Conservation (phyloP, 148 eudicot species). For the Diospyros kaki region DNA sequence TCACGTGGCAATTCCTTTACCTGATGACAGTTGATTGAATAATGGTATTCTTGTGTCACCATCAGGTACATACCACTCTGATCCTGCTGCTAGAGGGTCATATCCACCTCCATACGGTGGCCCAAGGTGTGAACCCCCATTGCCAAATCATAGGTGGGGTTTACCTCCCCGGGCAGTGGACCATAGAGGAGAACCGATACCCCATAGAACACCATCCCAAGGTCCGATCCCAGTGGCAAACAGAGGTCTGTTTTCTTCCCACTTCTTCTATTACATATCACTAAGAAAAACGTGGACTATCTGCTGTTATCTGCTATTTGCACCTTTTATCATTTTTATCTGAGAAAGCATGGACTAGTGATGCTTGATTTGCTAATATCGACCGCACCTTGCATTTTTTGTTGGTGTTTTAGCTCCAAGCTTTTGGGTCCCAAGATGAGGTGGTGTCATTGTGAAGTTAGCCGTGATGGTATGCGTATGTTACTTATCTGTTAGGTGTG, state of each 20-base stretch:
- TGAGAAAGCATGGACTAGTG: not conserved
- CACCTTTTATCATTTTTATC: not conserved
- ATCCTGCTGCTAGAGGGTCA: conserved; percentile 34
- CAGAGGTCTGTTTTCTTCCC: conserved; percentile 52
- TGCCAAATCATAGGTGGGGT: conserved; percentile 58
- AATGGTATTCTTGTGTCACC: not conserved
- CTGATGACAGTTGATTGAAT: not conserved
- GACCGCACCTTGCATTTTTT: not conserved
- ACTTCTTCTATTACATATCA: not conserved
- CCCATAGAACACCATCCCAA: conserved; percentile 53
- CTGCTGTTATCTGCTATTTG: not conserved
- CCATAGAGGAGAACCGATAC: conserved; percentile 51
- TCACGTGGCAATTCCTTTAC: not conserved
- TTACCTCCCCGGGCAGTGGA: conserved; percentile 56
- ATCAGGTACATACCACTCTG: conserved; percentile 51
- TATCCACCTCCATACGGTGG: conserved; percentile 45
- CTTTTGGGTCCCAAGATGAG: conserved; percentile 83
- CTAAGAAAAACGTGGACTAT: not conserved
- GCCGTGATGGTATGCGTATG: conserved; percentile 11
- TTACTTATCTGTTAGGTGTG: not conserved
- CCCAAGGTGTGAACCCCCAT: conserved; percentile 55
- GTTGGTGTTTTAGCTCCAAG: conserved; percentile 58
- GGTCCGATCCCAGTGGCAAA: conserved; percentile 61
- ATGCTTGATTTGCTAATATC: not conserved
- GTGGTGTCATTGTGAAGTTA: conserved; percentile 5